A percentile compares a stretch with the other conserved stretches of the same genome.
These are phyloP conservation scores for Colletotrichum orbiculare DNA, from an alignment of 2,329 filamentous ascomycete genomes.

Conservation along the genomic window DNA sequence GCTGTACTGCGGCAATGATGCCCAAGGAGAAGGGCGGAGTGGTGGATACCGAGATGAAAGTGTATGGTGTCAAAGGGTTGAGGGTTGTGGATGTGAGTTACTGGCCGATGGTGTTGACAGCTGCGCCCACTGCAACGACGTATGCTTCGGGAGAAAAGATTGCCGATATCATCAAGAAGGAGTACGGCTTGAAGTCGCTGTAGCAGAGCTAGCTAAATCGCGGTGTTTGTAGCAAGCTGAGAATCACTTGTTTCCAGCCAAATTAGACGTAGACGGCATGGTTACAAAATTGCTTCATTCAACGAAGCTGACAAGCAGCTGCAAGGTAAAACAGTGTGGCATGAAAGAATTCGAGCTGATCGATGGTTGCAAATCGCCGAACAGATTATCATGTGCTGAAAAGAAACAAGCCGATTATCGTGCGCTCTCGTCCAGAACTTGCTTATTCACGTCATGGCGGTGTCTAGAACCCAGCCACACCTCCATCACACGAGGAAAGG, in stretches of 20 bases:
- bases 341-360: slow-evolving; percentile 47
- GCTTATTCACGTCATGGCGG: too few relatives aligned
- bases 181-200: slow-evolving; percentile 2
- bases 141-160: slow-evolving; percentile 26
- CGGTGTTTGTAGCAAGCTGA: too few relatives aligned
- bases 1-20: slow-evolving; percentile 37
- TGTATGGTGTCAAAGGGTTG: slow-evolving; percentile 28
- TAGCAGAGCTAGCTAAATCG: background rate
- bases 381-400: slow-evolving; percentile 4
- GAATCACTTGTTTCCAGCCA: too few relatives aligned
- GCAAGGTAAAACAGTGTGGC: too few relatives aligned
- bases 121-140: slow-evolving; percentile 20
- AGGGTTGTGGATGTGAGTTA: slow-evolving; percentile 36
- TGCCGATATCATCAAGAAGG: slow-evolving; percentile 22
- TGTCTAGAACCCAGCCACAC: too few relatives aligned
- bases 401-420: too few relatives aligned
- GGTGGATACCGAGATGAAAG: slow-evolving; percentile 34
- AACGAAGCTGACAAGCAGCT: slow-evolving; percentile 34
- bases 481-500: too few relatives aligned
- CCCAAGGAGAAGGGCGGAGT: slow-evolving; percentile 36
- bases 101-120: slow-evolving; percentile 35
- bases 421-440: too few relatives aligned
- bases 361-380: slow-evolving; percentile 46
- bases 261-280: too few relatives aligned
- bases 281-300: slow-evolving; percentile 14